Conservation (phyloP, 805 yeast species). For the Pichia manshurica region DNA sequence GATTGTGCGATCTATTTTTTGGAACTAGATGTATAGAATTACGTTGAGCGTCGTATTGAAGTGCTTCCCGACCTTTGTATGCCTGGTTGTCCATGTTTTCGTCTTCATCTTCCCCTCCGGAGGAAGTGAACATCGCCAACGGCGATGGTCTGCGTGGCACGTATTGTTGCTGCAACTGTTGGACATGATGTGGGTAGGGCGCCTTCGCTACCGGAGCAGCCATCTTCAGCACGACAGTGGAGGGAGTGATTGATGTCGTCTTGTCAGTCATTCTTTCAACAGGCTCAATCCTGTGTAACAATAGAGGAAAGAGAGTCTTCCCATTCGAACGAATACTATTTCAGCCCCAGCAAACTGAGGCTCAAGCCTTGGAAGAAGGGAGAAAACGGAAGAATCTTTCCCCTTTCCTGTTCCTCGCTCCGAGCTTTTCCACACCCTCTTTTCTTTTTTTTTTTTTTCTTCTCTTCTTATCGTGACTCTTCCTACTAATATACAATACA, state of each 20-base stretch:
- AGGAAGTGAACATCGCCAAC: slow-evolving; percentile 6
- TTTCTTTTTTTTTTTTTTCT: no score
- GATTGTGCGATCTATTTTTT: background rate
- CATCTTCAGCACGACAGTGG: background rate
- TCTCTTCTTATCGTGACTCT: no score
- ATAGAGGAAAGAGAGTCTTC: no score
- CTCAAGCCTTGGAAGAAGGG: no score
- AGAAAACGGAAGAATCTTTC: no score
- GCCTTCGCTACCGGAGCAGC: slow-evolving; percentile 2
- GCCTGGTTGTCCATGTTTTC: no score
- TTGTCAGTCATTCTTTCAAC: background rate
- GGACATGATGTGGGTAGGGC: slow-evolving; percentile 4
- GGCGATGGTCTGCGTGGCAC: slow-evolving; percentile 13
- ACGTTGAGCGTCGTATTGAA: no score
- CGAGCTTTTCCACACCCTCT: background rate
- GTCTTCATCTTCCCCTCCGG: background rate
- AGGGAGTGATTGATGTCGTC: background rate
- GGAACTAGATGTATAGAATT: no score
- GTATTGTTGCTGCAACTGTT: slow-evolving; percentile 6
- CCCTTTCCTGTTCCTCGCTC: slow-evolving; percentile 26
- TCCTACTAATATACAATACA: slow-evolving; percentile 10
- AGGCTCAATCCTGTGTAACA: background rate
- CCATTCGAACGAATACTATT: no score
- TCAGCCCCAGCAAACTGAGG: no score
- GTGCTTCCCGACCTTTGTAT: no score